Base-by-base conservation (phyloP, 768 basidiomycete species). In the Phallus indusiatus region DNA sequence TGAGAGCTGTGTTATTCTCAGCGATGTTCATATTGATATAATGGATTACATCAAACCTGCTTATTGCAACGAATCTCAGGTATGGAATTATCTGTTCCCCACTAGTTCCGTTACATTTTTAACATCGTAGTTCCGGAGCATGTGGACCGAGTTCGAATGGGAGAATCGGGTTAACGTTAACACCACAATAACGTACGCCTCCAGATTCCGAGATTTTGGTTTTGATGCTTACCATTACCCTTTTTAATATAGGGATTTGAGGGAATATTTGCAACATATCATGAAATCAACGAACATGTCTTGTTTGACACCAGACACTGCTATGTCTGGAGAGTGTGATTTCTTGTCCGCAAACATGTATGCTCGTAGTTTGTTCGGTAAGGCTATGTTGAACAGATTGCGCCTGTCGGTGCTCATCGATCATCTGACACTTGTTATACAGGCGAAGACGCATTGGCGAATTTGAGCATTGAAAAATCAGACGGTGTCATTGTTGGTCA, bases 91-190 rank as follows among this genome's bases (percentile, higher is more conserved):
- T 11, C n/a, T 16, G 4, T n/a, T 49, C 1, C 47, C 33, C 24
- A 17, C 20, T 35, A 17, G 60, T 58, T 12, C 51, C 22, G 33
- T n/a, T 18, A 12, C 8, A 53, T 46, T 54, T 21, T 58, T 33
- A 20, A 55, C 20, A 33, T 10, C 34, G n/a, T 66, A 94, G 88
- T 95, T 95, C 83, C 83, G 95, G 34, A 90, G 83, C 71, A 95
- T 95, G 93, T 96, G 95, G 95, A 99, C 94, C 24, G 96, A 98
- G 72, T 99, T 99, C 67, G 95, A 99, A 71, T 99, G 95, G 95
- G 95, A 99, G 79, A 99, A 99, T 75, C 82, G 94, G 66, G 95
- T 98, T 57, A 97, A 97, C 68, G 90, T 97, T 56, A 86, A 85
- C 64, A 89, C 86, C 50, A 73, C 82, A 21, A 82, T 94, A 71